Conservation (phyloP, 2,329 filamentous ascomycete genomes). For the Colletotrichum chrysophilum region DNA sequence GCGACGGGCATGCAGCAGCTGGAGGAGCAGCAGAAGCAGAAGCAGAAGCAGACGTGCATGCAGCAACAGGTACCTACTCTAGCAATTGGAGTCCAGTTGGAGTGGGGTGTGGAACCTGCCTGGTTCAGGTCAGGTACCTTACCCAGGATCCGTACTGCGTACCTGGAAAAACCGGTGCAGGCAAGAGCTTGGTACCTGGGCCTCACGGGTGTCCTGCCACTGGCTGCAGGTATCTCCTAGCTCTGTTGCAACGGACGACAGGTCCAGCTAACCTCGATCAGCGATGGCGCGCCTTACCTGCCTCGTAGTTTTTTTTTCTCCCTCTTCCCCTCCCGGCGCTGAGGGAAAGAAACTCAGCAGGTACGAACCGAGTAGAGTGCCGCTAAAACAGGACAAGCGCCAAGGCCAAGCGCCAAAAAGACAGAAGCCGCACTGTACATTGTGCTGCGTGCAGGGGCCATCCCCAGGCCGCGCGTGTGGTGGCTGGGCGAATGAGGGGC, state of each 20-base stretch:
- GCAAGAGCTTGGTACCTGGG: slow-evolving; percentile 3
- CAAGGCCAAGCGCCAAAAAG: neutral
- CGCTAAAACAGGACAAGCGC: neutral
- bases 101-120: neutral
- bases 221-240: neutral
- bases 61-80: neutral
- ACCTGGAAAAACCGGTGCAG: neutral
- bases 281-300: neutral
- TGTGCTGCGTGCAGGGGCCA: slow-evolving; percentile 6
- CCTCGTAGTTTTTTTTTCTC: neutral
- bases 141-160: neutral
- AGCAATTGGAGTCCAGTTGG: neutral
- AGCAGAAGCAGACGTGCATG: neutral
- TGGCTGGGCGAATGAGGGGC: slow-evolving; percentile 21
- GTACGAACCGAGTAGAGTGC: neutral
- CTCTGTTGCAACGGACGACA: slow-evolving; percentile 6
- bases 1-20: neutral
- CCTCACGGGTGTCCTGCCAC: neutral
- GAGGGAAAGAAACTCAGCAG: neutral
- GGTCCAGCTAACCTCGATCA: neutral
- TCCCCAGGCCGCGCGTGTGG: slow-evolving; percentile 21
- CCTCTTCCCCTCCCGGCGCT: neutral
- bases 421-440: neutral
- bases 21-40: neutral
- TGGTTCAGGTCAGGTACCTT: neutral